Evolutionary conservation across 2,329 filamentous ascomycete genomes (phyloP).

Genomic region (Berkeleyomyces rouxiae): DNA sequence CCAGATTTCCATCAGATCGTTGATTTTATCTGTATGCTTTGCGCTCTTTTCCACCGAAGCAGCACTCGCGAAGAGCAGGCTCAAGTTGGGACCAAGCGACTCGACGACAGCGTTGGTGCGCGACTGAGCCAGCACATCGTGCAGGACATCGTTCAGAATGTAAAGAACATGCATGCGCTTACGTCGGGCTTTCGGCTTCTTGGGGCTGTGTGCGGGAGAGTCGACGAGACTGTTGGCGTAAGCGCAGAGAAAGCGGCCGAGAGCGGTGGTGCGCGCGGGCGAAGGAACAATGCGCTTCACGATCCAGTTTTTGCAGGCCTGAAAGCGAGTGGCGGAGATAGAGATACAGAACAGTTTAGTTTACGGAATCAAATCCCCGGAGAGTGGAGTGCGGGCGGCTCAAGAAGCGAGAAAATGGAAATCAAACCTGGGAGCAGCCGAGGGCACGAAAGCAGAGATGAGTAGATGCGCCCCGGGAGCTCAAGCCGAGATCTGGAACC

Average conservation of each 20-base stretch:
- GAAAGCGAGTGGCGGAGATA: constrained; percentile 18
- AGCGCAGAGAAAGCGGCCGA: constrained; percentile 61
- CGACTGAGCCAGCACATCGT: constrained; percentile 43
- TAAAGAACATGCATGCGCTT: constrained; percentile 63
- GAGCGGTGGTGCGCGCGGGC: constrained; percentile 42
- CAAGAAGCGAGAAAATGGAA: constrained; percentile 14
- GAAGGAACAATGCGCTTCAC: constrained; percentile 55
- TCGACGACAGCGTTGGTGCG: constrained; percentile 35
- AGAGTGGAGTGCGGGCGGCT: neutral
- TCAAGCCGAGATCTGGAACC: neutral
- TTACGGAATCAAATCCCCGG: constrained; percentile 9
- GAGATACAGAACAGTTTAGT: constrained; percentile 23
- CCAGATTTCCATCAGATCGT: constrained; percentile 53
- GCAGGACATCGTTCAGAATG: constrained; percentile 60
- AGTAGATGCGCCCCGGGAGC: neutral
- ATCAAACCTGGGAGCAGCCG: constrained; percentile 14
- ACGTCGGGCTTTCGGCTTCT: constrained; percentile 26
- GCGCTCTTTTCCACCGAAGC: constrained; percentile 41
- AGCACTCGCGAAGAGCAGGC: constrained; percentile 43
- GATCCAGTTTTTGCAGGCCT: constrained; percentile 85
- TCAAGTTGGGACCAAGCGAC: constrained; percentile 41
- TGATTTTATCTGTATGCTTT: constrained; percentile 49
- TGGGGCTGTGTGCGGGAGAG: neutral
- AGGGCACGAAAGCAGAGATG: constrained; percentile 7
- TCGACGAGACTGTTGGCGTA: constrained; percentile 31